Conservation (phyloP, 495 filamentous ascomycete species). For the Pyrenula aspistea region DNA sequence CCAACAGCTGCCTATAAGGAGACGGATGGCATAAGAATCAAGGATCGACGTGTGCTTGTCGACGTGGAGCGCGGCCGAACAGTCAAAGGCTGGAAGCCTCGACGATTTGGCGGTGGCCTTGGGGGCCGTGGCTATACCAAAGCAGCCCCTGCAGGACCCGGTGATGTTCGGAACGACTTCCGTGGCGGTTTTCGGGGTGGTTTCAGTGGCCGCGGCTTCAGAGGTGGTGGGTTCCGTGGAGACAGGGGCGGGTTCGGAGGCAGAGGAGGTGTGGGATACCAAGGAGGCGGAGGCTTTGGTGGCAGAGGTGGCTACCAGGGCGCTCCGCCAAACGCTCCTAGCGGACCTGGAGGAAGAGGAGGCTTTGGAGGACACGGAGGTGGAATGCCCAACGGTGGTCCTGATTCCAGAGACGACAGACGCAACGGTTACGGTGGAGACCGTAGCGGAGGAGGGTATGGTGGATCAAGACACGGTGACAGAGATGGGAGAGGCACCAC, state of each 20-base stretch:
- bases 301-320: conserved; percentile 30
- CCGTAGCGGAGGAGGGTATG: conserved; percentile 13
- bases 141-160: conserved; percentile 56
- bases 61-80: conserved; percentile 95
- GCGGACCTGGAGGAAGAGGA: conserved; percentile 64
- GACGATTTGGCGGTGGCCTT: conserved; percentile 82
- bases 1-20: conserved; percentile 65
- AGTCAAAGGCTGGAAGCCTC: conserved; percentile 87
- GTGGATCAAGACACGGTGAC: conserved; percentile 15
- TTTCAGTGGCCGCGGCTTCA: conserved; percentile 41
- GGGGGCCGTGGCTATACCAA: conserved; percentile 92
- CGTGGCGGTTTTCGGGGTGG: conserved; percentile 42
- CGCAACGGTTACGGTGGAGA: conserved; percentile 24
- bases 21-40: conserved; percentile 85
- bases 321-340: conserved; percentile 63
- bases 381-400: conserved; percentile 28
- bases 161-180: conserved; percentile 55
- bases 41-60: conserved; percentile 80
- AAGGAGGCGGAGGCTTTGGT: conserved; percentile 44
- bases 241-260: conserved; percentile 44
- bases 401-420: conserved; percentile 26
- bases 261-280: conserved; percentile 27
- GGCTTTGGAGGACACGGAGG: conserved; percentile 27
- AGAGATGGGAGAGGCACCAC: conserved; percentile 34
- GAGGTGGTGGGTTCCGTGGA: conserved; percentile 44